Base-by-base conservation (phyloP, 2,329 filamentous ascomycete genomes). In the Paecilomyces niveus region DNA sequence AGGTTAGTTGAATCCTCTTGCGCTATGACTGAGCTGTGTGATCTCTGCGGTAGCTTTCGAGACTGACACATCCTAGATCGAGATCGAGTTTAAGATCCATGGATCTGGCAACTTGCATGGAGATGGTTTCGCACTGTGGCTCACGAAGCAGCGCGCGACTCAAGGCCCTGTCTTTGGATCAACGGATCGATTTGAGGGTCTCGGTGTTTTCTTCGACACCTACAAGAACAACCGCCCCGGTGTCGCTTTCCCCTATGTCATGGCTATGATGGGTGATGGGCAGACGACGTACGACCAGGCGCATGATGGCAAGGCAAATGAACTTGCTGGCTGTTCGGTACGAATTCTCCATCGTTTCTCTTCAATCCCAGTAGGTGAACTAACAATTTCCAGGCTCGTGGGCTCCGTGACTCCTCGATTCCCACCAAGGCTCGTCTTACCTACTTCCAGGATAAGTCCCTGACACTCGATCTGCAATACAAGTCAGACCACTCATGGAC, bases 221-320 rank as follows among this genome's bases (percentile, higher is more conserved):
- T 99, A 99, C 83, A 99, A 99, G 86, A 99, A 99, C 81, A 96
- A 97, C 80, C 87, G 94, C 13, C 93, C 94, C 0, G 94, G 94
- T 51, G 89, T 91, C 50, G 89, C 96, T 53, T 99, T 99, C 77
- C 94, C 94, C 55, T 97, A 96, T 72, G 89, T 99, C 69, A 97
- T 97, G 92, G 93, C 92, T 62, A 97, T 97, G 94, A 82, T 92
- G 65, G 94, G 94, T 60, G 94, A 99, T 73, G 93, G 94, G 62
- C 81, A 91, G 72, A 96, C 89, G 6, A 73, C 81, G 13, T 99
- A 99, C 77, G 92, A 97, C 80, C 92, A 97, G 79, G 86, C 87
- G 67, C 92, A 92, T 69, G 94, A 99, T 70, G 94, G 94, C 72
- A 97, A 97, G 81, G 84, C 86, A 58, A 92, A 90, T 68, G 94